Evolutionary conservation across 805 yeast genomes (phyloP), one percentile per base, ranked within the genome.

Genomic region (Starmera amethionina): DNA sequence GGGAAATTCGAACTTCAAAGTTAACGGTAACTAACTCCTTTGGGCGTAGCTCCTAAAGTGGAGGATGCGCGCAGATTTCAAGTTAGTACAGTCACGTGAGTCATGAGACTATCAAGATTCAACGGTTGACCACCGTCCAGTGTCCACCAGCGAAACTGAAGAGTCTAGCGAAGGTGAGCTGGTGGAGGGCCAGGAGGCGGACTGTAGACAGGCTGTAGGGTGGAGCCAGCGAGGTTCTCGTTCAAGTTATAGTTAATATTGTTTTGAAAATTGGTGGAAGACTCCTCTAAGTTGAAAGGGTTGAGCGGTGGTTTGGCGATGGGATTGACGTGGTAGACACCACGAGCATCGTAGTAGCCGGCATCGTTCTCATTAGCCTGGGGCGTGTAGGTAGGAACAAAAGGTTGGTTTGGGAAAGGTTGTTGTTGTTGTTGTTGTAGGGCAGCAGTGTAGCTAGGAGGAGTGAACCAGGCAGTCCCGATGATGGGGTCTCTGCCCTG

Each of bases 401-500:
- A 76, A 3, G 72, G 70, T 36, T 71, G 73, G 8, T 66, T 60
- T 32, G 18, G 18, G 18, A 16, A 16, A 16, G 18, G 27, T 22
- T 22, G 55, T 56, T 34, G 42, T 40, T 8, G 38, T 35, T 10
- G 56, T 55, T 34, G 53, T 44, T 36, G 49, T 42, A 42, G 58
- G 12, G 45, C 47, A 34, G 42, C 63, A 62, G 60, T 50, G 50
- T 84, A 82, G n/a, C 76, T 69, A 3, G 87, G 89, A 7, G 96
- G 96, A 0, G 93, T 82, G 65, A 87, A 75, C 94, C 94, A 83
- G 10, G 83, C 74, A 1, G 93, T 83, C 9, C 90, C 90, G 43
- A 73, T 64, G 2, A 85, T 65, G 0, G 95, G 95, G 25, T 62
- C 65, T 45, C 65, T 62, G 34, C 75, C 73, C 30, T 51, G 34